A percentile compares a stretch with the other conserved stretches of the same genome.
Conservation (phyloP, 352 stramenopile genomes). For the Phytophthora tubulina region DNA sequence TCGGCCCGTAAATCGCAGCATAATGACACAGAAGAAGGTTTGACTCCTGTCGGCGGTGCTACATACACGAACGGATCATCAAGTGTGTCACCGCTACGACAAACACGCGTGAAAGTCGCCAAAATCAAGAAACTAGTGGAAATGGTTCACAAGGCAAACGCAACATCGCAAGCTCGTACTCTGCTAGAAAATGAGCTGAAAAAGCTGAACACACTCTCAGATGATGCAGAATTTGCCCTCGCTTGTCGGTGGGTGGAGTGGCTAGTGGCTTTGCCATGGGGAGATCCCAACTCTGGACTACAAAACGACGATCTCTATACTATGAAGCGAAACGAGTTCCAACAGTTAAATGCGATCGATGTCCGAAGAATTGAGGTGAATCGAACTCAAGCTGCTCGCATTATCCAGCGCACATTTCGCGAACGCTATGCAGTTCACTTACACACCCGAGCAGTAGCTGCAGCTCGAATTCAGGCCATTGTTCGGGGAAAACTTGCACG, state of each 20-base stretch:
- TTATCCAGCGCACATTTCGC: slow-evolving; percentile 57
- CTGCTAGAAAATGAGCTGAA: slow-evolving; percentile 59
- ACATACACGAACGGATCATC: background rate
- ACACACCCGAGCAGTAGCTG: slow-evolving; percentile 36
- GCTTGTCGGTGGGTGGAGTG: slow-evolving; percentile 69
- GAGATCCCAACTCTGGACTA: slow-evolving; percentile 37
- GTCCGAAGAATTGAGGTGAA: background rate
- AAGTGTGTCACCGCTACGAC: background rate
- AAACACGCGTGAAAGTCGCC: slow-evolving; percentile 20
- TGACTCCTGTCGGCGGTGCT: background rate
- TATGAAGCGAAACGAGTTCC: slow-evolving; percentile 45
- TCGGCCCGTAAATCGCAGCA: slow-evolving; percentile 30
- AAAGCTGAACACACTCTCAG: slow-evolving; percentile 50
- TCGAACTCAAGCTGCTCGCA: slow-evolving; percentile 37
- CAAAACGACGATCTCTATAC: slow-evolving; percentile 34
- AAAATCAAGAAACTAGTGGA: slow-evolving; percentile 35
- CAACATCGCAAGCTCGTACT: slow-evolving; percentile 35
- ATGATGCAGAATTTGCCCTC: slow-evolving; percentile 43
- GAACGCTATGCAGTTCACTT: slow-evolving; percentile 48
- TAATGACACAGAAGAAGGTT: background rate
- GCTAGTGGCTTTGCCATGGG: slow-evolving; percentile 65
- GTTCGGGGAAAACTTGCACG: slow-evolving; percentile 25
- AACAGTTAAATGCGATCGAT: slow-evolving; percentile 55
- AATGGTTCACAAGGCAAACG: slow-evolving; percentile 26
- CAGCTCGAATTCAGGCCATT: slow-evolving; percentile 46